Evolutionary conservation across 495 filamentous ascomycete genomes (phyloP).

Genomic region (Penicillium soppii): DNA sequence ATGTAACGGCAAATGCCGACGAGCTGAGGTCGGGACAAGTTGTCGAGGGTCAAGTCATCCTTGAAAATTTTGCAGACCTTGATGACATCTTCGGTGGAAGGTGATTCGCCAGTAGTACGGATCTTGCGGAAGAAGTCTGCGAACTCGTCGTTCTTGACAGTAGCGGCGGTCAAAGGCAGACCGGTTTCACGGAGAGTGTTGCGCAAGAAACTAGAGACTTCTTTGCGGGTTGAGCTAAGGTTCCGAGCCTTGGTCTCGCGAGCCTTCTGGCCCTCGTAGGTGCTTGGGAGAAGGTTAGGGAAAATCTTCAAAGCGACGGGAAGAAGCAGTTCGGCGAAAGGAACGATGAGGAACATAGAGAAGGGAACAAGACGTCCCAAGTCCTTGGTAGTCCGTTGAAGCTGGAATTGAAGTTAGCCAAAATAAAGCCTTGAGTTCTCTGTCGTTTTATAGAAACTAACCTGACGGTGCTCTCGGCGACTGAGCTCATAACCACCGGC

Average conservation of each 20-base stretch:
- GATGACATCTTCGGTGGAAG: conserved; percentile 87
- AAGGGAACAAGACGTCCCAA: conserved; percentile 91
- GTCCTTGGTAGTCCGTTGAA: conserved; percentile 91
- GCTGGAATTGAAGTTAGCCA: conserved; percentile 36
- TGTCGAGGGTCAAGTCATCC: conserved; percentile 96
- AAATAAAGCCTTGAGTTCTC: background rate
- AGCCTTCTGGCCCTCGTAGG: conserved; percentile 87
- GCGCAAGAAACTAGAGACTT: conserved; percentile 88
- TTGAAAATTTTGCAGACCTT: conserved; percentile 99
- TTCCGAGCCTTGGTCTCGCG: conserved; percentile 84
- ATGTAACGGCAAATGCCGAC: conserved; percentile 98
- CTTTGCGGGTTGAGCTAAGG: conserved; percentile 83
- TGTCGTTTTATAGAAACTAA: conserved; percentile 23
- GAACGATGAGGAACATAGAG: conserved; percentile 94
- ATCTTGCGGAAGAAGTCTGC: conserved; percentile 98
- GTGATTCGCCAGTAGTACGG: conserved; percentile 84
- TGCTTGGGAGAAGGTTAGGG: conserved; percentile 95
- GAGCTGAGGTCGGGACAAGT: conserved; percentile 90
- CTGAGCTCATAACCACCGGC: conserved; percentile 96
- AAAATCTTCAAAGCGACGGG: conserved; percentile 92
- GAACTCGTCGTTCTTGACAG: conserved; percentile 91
- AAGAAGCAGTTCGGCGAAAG: conserved; percentile 93
- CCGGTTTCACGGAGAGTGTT: conserved; percentile 91
- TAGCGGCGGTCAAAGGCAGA: conserved; percentile 79
- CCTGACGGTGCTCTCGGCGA: conserved; percentile 86